Evolutionary conservation across 2,329 filamentous ascomycete genomes (phyloP).

Genomic region (Hawksworthiomyces lignivorus): DNA sequence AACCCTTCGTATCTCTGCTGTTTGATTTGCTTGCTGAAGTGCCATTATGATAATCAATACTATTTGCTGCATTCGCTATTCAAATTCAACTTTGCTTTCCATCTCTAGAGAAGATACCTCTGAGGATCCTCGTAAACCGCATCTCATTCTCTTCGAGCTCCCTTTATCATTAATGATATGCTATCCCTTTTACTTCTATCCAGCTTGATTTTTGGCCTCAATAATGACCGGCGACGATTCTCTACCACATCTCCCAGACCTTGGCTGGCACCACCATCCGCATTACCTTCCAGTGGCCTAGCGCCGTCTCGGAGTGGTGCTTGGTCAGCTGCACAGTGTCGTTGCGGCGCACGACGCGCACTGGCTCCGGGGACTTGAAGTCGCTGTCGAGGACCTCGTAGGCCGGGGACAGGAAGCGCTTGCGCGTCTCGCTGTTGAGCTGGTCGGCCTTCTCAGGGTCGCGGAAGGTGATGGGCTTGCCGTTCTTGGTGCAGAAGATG

Average conservation of each 20-base stretch:
- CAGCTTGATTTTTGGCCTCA: too few relatives aligned
- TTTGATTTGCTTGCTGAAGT: too few relatives aligned
- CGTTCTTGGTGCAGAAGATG: constrained; percentile 73
- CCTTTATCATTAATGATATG: too few relatives aligned
- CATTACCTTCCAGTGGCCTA: constrained; percentile 91
- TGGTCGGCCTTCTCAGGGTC: constrained; percentile 56
- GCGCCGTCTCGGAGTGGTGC: constrained; percentile 68
- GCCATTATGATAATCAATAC: too few relatives aligned
- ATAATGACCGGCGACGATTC: too few relatives aligned
- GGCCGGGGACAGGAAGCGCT: constrained; percentile 62
- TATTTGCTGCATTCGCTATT: too few relatives aligned
- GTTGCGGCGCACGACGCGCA: constrained; percentile 51
- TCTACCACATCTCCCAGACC: constrained; percentile 85
- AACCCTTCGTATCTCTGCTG: too few relatives aligned
- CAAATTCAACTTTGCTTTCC: too few relatives aligned
- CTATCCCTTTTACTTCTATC: too few relatives aligned
- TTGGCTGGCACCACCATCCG: constrained; percentile 65
- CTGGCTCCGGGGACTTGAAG: constrained; percentile 37
- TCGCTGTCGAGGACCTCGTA: constrained; percentile 56
- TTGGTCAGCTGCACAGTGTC: constrained; percentile 59
- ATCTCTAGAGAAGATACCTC: too few relatives aligned
- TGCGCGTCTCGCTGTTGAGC: constrained; percentile 62
- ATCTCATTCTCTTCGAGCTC: too few relatives aligned
- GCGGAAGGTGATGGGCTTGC: constrained; percentile 48
- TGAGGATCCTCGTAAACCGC: too few relatives aligned